Evolutionary conservation across 352 stramenopile genomes (phyloP).

Genomic region (Elongisporangium prolatum): DNA sequence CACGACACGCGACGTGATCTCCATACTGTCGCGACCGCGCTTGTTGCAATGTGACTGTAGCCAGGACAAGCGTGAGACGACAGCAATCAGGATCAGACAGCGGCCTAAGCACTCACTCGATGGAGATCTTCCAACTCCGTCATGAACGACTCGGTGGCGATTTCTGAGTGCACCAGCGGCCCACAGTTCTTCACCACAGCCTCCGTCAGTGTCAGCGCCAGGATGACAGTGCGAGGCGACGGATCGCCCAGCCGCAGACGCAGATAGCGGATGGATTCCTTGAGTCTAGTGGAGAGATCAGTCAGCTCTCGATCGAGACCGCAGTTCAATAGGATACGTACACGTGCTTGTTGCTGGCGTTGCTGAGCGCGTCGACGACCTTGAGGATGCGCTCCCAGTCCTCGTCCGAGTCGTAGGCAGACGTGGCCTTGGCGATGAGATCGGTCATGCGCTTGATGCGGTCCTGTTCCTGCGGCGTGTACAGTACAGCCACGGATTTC

Average conservation of each 20-base stretch:
- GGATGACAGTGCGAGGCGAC: conserved; percentile 54
- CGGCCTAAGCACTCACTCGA: conserved; percentile 27
- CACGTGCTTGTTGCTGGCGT: conserved; percentile 55
- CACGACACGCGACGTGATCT: conserved; percentile 60
- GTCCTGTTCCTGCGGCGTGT: conserved; percentile 67
- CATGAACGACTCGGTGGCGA: conserved; percentile 69
- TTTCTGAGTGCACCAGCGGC: conserved; percentile 60
- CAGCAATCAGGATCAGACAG: not conserved
- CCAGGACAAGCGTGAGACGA: not conserved
- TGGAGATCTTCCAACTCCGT: conserved; percentile 67
- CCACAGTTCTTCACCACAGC: conserved; percentile 78
- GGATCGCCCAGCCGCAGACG: conserved; percentile 62
- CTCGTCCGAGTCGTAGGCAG: conserved; percentile 63
- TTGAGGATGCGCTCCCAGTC: conserved; percentile 71
- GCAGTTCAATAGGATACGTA: conserved; percentile 12
- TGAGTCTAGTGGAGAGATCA: conserved; percentile 27
- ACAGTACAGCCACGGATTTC: conserved; percentile 70
- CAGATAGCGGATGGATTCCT: conserved; percentile 71
- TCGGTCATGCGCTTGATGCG: conserved; percentile 72
- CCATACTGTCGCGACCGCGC: conserved; percentile 62
- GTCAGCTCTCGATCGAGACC: conserved; percentile 1
- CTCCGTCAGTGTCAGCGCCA: conserved; percentile 63
- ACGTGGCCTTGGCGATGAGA: conserved; percentile 63
- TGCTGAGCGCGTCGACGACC: conserved; percentile 73
- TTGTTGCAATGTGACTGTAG: conserved; percentile 53